A percentile compares a stretch with the other conserved stretches of the same genome.
Conservation (phyloP, 139 green algal genomes). For the Closterium sp. region DNA sequence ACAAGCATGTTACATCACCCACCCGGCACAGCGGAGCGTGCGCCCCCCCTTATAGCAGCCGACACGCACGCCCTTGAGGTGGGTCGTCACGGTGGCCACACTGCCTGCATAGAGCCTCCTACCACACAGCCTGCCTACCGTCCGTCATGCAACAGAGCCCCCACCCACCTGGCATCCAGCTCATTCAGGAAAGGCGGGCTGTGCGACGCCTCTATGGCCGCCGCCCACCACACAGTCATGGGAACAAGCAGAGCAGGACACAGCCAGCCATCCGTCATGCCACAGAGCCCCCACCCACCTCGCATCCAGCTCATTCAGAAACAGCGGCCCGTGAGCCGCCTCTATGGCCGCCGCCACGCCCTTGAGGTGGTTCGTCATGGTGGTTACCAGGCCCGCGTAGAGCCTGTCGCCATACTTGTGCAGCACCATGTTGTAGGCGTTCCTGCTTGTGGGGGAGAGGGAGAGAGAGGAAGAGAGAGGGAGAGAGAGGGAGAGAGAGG, state of each 20-base stretch:
- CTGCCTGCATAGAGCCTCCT: conserved; percentile 86
- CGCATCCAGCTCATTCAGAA: conserved; percentile 80
- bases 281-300: conserved; percentile 64
- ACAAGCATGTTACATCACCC: too few species aligned
- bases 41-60: conserved; percentile 63
- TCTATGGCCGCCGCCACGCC: conserved; percentile 72
- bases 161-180: conserved; percentile 62
- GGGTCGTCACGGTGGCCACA: conserved; percentile 65
- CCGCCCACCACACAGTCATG: conserved; percentile 47
- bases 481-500: too few species aligned
- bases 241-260: too few species aligned
- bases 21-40: conserved; percentile 82
- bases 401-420: conserved; percentile 92
- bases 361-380: conserved; percentile 73
- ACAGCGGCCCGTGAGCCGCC: conserved; percentile 67
- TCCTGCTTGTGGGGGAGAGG: too few species aligned
- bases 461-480: neutral
- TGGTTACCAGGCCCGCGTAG: conserved; percentile 81
- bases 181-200: conserved; percentile 81
- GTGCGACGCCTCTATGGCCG: conserved; percentile 67
- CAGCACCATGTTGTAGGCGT: conserved; percentile 99
- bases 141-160: conserved; percentile 87
- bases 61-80: conserved; percentile 77
- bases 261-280: conserved; percentile 85
- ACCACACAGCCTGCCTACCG: conserved; percentile 70